Percentiles rank a stretch among this genome's conserved stretches.
Conservation (phyloP, 805 yeast species). For the Yamadazyma phyllophila region DNA sequence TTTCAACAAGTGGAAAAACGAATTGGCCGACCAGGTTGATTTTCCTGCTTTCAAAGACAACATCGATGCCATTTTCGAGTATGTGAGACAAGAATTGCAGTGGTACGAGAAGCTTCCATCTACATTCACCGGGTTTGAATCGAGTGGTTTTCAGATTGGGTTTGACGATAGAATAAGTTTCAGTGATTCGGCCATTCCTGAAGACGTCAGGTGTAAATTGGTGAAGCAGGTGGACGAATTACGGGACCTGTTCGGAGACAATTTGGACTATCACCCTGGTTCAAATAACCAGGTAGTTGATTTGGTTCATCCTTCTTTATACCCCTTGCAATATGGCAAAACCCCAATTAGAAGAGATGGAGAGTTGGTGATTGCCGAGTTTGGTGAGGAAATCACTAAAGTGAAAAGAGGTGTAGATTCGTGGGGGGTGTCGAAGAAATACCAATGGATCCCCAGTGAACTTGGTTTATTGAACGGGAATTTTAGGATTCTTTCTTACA, state of each 20-base stretch:
- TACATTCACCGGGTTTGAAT: slow-evolving; percentile 6
- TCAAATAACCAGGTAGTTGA: slow-evolving; percentile 36
- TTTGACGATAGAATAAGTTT: slow-evolving; percentile 20
- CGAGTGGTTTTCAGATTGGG: slow-evolving; percentile 16
- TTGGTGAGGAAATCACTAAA: slow-evolving; percentile 2
- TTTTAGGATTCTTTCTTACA: slow-evolving; percentile 31
- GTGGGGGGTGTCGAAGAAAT: slow-evolving; percentile 21
- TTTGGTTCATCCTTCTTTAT: slow-evolving; percentile 43
- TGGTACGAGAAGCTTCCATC: slow-evolving; percentile 22
- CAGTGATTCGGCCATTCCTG: slow-evolving; percentile 19
- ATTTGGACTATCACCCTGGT: slow-evolving; percentile 36
- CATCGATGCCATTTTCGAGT: slow-evolving; percentile 20
- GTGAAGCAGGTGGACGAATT: slow-evolving; percentile 13
- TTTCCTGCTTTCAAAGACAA: background rate
- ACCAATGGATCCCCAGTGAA: slow-evolving; percentile 39
- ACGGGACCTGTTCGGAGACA: slow-evolving; percentile 13
- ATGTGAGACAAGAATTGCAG: slow-evolving; percentile 27
- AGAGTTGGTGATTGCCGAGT: slow-evolving; percentile 11
- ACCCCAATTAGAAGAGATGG: slow-evolving; percentile 19
- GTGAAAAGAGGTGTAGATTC: slow-evolving; percentile 15
- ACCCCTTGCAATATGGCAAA: slow-evolving; percentile 29
- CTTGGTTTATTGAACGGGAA: slow-evolving; percentile 6
- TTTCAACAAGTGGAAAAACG: slow-evolving; percentile 19
- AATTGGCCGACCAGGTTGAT: slow-evolving; percentile 15
- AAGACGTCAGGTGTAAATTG: slow-evolving; percentile 12